Conservation (phyloP, 306 rosid genomes). For the Cyamopsis tetragonoloba region DNA sequence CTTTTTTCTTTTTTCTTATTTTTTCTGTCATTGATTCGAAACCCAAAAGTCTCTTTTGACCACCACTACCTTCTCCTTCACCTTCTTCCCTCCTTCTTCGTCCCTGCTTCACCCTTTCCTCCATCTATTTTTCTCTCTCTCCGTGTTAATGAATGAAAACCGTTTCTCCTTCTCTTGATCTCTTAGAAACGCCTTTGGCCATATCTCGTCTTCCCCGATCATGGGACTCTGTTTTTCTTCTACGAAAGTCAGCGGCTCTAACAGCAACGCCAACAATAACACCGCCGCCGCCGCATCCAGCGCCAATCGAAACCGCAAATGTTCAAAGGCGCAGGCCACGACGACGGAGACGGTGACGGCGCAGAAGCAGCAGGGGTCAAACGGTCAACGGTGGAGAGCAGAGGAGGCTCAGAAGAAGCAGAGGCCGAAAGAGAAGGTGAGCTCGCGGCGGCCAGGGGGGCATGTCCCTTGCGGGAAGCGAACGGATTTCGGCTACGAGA, state of each 20-base stretch:
- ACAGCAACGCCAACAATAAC: constrained; percentile 34
- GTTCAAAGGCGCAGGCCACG: constrained; percentile 6
- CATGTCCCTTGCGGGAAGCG: constrained; percentile 76
- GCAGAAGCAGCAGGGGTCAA: constrained; percentile 9
- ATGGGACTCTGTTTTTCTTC: constrained; percentile 65
- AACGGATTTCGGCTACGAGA: constrained; percentile 92
- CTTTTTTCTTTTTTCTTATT: background rate
- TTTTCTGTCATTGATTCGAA: background rate
- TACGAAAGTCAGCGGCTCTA: constrained; percentile 55
- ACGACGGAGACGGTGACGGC: background rate
- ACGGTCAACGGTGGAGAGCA: constrained; percentile 28
- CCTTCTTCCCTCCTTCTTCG: constrained; percentile 80
- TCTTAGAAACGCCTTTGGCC: constrained; percentile 20
- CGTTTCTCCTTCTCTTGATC: constrained; percentile 27
- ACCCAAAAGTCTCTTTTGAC: constrained; percentile 73
- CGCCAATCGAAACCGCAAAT: constrained; percentile 31
- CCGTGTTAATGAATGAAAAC: background rate
- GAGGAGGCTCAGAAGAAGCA: constrained; percentile 38
- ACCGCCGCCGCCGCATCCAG: background rate
- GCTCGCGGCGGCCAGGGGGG: constrained; percentile 36
- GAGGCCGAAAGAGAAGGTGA: constrained; percentile 31
- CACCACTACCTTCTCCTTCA: constrained; percentile 27
- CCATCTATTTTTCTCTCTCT: background rate
- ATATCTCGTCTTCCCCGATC: background rate
- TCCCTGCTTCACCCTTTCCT: constrained; percentile 58